A percentile compares a stretch with the other conserved stretches of the same genome.
Evolutionary conservation across 2,329 filamentous ascomycete genomes (phyloP).

Genomic region (Zarea fungicola): DNA sequence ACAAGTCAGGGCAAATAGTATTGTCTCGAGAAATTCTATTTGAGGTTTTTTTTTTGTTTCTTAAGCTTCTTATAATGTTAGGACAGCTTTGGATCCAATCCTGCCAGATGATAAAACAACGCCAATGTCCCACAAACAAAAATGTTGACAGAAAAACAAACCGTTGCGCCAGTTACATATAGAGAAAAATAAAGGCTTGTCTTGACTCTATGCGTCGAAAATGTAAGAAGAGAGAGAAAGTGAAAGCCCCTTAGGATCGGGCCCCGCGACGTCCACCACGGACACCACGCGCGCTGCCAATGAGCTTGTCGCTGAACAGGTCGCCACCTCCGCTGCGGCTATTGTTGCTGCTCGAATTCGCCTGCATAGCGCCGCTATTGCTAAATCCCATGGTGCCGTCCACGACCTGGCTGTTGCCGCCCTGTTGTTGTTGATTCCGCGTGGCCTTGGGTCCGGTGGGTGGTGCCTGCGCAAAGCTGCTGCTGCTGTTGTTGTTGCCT

Average conservation of each 20-base stretch:
- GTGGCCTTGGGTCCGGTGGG: too few species aligned
- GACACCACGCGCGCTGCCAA: constrained; percentile 22
- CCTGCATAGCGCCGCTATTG: constrained; percentile 40
- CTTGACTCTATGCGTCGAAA: background rate
- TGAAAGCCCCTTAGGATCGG: background rate
- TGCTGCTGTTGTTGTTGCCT: constrained; percentile 21
- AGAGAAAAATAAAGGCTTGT: background rate
- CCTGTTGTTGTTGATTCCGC: constrained; percentile 25
- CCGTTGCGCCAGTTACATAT: background rate
- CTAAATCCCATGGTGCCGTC: constrained; percentile 50
- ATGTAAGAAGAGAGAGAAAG: background rate
- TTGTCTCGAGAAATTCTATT: too few species aligned
- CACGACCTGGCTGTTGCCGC: constrained; percentile 35
- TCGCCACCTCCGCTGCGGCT: background rate
- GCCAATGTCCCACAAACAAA: constrained; percentile 3
- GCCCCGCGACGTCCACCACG: constrained; percentile 16
- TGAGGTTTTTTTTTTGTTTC: background rate
- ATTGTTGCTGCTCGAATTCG: constrained; percentile 22
- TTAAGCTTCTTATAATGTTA: too few species aligned
- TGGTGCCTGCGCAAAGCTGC: constrained; percentile 14
- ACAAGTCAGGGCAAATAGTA: too few species aligned
- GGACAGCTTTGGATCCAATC: too few species aligned
- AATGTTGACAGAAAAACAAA: background rate
- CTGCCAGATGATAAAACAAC: too few species aligned
- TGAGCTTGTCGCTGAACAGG: constrained; percentile 50